Conservation (phyloP, 805 yeast species). For the Cyberlindnera xylosilytica region DNA sequence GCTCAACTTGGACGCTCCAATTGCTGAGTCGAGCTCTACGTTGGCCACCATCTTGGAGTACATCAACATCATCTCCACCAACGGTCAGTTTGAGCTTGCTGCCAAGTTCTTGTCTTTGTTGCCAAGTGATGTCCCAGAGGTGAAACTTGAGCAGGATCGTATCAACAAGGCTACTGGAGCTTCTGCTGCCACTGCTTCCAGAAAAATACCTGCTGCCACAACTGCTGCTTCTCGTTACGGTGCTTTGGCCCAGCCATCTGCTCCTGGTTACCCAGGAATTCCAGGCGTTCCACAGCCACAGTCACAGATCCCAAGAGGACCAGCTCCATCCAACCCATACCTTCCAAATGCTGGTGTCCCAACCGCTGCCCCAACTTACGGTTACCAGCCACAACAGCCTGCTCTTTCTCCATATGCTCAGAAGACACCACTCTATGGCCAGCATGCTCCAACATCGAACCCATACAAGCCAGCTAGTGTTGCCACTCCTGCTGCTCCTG, state of each 20-base stretch:
- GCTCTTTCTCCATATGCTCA: conserved; percentile 13
- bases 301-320: conserved; percentile 11
- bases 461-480: conserved; percentile 32
- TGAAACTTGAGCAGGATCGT: conserved; percentile 74
- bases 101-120: conserved; percentile 61
- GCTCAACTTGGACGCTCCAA: conserved; percentile 31
- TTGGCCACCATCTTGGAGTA: conserved; percentile 70
- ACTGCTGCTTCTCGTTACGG: conserved; percentile 20
- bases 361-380: conserved; percentile 14
- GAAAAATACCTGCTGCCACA: conserved; percentile 15
- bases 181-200: conserved; percentile 20
- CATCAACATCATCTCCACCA: conserved; percentile 72
- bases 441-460: conserved; percentile 26
- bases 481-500: conserved; percentile 18
- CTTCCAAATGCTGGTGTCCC: conserved; percentile 8
- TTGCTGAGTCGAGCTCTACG: conserved; percentile 29
- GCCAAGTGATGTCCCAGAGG: conserved; percentile 72
- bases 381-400: conserved; percentile 14
- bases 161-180: conserved; percentile 61
- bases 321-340: conserved; percentile 18
- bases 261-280: conserved; percentile 9
- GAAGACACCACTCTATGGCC: conserved; percentile 10
- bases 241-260: conserved; percentile 7
- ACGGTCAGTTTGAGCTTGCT: conserved; percentile 84
- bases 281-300: conserved; percentile 6